Evolutionary conservation across 83 land plant species (phyloP).

Genomic region (Picea mariana): DNA sequence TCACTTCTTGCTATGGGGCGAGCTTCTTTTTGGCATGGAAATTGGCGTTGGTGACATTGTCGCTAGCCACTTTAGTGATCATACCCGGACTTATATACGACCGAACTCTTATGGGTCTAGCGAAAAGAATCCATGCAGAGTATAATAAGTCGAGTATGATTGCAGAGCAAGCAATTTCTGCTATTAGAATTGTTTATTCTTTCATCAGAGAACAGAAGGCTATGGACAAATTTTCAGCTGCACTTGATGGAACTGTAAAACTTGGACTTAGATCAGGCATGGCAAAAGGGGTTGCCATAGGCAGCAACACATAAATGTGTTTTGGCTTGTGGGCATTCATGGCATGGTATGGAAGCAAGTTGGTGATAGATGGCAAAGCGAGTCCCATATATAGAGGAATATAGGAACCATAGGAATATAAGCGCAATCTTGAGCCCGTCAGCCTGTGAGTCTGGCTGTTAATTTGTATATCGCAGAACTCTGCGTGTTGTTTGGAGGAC

Average conservation of each 20-base stretch:
- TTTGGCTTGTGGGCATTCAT: slow-evolving; percentile 35
- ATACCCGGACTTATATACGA: slow-evolving; percentile 35
- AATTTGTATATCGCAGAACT: too few relatives aligned
- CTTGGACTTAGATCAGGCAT: slow-evolving; percentile 38
- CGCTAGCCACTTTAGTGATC: slow-evolving; percentile 30
- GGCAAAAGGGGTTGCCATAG: slow-evolving; percentile 35
- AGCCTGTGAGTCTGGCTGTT: too few relatives aligned
- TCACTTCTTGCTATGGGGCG: slow-evolving; percentile 20
- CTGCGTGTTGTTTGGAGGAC: too few relatives aligned
- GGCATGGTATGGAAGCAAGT: slow-evolving; percentile 33
- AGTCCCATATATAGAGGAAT: background rate
- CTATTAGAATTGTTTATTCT: slow-evolving; percentile 43
- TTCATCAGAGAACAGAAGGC: slow-evolving; percentile 34
- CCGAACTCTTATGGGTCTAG: slow-evolving; percentile 22
- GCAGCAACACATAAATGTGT: slow-evolving; percentile 33
- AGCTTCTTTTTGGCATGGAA: slow-evolving; percentile 30
- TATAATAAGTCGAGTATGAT: slow-evolving; percentile 31
- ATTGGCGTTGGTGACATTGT: slow-evolving; percentile 24
- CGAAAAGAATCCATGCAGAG: slow-evolving; percentile 19
- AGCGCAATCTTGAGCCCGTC: too few relatives aligned
- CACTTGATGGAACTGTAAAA: slow-evolving; percentile 25
- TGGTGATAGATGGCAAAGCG: background rate
- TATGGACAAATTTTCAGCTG: slow-evolving; percentile 19
- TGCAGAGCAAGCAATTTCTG: slow-evolving; percentile 43
- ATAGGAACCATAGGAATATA: too few relatives aligned